Percentiles rank a stretch among this genome's conserved stretches.
phyloP scores from a whole-genome alignment of 2,329 filamentous ascomycete species.

The Colletotrichum paranaense region DNA sequence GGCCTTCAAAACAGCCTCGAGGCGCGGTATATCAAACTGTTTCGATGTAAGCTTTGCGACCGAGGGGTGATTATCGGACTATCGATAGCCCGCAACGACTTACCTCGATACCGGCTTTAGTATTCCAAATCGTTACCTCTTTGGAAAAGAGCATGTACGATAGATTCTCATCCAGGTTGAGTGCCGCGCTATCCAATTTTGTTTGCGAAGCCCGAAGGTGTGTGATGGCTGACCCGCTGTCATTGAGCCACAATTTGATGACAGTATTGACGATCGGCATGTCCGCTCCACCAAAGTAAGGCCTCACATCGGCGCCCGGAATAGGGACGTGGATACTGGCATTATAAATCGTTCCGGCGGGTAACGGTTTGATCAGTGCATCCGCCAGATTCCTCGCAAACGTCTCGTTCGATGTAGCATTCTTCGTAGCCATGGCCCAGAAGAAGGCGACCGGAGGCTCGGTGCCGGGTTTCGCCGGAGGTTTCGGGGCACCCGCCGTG shows the following conservation, averaged over 20 bases:
- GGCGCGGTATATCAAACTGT: background rate
- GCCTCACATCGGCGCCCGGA: background rate
- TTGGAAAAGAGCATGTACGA: constrained; percentile 19
- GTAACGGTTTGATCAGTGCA: background rate
- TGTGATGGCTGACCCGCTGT: background rate
- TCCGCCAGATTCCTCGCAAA: constrained; percentile 13
- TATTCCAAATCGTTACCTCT: constrained; percentile 5
- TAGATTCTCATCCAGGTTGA: constrained; percentile 18
- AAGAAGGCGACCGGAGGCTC: constrained; percentile 12
- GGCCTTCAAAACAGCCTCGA: background rate
- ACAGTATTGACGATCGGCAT: constrained; percentile 21
- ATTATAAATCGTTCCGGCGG: background rate
- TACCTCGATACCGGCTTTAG: background rate
- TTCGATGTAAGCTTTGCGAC: background rate
- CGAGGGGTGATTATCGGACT: fast-evolving
- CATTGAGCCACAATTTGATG: constrained; percentile 21
- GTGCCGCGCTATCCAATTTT: background rate
- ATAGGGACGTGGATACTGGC: constrained; percentile 8
- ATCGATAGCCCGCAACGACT: background rate
- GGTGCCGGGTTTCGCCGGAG: background rate
- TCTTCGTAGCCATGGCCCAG: constrained; percentile 17
- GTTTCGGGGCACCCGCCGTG: background rate
- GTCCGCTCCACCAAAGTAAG: constrained; percentile 5
- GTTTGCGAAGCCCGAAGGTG: constrained; percentile 2
- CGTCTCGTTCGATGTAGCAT: constrained; percentile 18